phyloP scores from a whole-genome alignment of 345 rosid species.

The Citrus maxima region DNA sequence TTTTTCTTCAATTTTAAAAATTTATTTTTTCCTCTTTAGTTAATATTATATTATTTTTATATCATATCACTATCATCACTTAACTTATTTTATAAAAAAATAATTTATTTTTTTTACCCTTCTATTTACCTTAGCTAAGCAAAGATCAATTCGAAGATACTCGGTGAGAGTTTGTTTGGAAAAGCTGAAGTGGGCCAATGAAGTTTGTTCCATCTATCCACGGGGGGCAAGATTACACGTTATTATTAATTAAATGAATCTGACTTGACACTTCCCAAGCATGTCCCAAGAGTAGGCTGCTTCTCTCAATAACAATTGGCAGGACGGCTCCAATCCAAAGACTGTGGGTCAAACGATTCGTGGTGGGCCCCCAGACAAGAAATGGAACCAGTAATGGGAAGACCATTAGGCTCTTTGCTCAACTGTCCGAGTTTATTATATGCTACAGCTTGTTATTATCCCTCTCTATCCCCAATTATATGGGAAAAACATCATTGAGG shows the following conservation, averaged over 20 bases:
- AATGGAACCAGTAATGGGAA: background rate
- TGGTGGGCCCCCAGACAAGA: conserved; percentile 12
- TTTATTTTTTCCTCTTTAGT: too few relatives aligned
- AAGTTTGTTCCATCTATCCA: background rate
- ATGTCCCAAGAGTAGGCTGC: background rate
- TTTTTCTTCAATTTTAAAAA: too few relatives aligned
- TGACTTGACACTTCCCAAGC: conserved; percentile 3
- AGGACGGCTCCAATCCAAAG: conserved; percentile 16
- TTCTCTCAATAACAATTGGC: conserved; percentile 7
- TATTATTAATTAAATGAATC: background rate
- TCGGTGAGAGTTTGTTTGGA: background rate
- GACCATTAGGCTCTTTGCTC: background rate
- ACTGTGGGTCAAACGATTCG: conserved; percentile 8
- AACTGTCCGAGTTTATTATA: background rate
- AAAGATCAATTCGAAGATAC: too few relatives aligned
- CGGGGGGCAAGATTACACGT: background rate
- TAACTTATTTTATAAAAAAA: too few relatives aligned
- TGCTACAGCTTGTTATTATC: background rate
- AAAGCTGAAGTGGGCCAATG: background rate
- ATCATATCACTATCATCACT: too few relatives aligned
- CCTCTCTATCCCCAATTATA: conserved; percentile 7
- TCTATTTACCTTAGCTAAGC: too few relatives aligned
- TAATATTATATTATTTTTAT: too few relatives aligned
- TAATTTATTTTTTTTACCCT: too few relatives aligned
- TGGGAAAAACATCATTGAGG: conserved; percentile 13